phyloP scores from a whole-genome alignment of 352 stramenopile species.

The Pythium brachiatum region DNA sequence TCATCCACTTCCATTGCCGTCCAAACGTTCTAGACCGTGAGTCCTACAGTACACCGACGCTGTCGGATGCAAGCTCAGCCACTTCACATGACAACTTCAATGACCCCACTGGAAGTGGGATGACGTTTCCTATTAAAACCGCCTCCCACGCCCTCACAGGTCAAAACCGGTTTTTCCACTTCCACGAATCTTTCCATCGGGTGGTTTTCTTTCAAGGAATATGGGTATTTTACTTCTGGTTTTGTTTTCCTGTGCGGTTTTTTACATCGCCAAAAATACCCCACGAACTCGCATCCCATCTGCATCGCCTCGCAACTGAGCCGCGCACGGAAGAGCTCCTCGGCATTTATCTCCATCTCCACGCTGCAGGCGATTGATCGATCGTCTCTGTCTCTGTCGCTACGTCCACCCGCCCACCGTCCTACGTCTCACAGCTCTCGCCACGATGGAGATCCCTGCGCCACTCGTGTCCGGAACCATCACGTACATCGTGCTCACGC shows the following conservation, averaged over 20 bases:
- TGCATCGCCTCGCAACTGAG: not conserved
- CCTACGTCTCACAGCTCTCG: not conserved
- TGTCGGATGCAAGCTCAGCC: no score
- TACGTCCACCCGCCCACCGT: not conserved
- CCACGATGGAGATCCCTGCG: conserved; percentile 71
- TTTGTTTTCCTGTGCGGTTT: conserved; percentile 4
- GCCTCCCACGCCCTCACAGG: not conserved
- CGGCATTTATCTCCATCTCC: not conserved
- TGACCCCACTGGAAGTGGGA: not conserved
- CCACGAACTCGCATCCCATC: not conserved
- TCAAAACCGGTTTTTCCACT: not conserved
- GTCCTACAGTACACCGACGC: not conserved
- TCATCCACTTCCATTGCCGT: not conserved
- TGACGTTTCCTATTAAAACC: not conserved
- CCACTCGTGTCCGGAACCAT: conserved; percentile 80
- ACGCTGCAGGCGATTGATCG: not conserved
- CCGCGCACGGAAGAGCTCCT: not conserved
- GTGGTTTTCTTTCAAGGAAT: not conserved
- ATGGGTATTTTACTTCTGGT: not conserved
- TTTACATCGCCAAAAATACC: conserved; percentile 5
- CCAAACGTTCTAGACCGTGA: not conserved
- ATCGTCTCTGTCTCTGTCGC: not conserved
- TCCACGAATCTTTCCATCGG: not conserved
- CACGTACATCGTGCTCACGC: conserved; percentile 85
- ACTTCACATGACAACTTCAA: not conserved